Percentiles rank a stretch among this genome's conserved stretches.
These are phyloP conservation scores for Basidiobolus meristosporus DNA, from an alignment of 371 early-diverging fungal species.

Conservation along the genomic window DNA sequence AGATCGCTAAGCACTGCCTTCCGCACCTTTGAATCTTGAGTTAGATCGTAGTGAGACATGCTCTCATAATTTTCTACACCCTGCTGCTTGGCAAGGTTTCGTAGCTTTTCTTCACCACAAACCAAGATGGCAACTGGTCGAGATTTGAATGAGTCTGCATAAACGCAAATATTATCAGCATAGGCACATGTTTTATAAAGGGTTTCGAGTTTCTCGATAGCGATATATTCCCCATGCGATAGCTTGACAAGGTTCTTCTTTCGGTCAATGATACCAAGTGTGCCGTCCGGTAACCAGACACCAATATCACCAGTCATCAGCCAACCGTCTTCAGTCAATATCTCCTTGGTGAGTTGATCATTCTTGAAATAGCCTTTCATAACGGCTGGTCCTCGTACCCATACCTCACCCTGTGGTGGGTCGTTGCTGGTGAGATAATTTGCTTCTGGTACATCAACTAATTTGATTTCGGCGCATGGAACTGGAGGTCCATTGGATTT, in stretches of 20 bases:
- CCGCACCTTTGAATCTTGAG: too few species aligned
- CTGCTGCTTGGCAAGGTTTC: too few species aligned
- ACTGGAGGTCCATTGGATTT: slow-evolving; percentile 61
- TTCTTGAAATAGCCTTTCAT: slow-evolving; percentile 65
- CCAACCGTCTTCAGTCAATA: slow-evolving; percentile 77
- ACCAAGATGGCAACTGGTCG: slow-evolving; percentile 46
- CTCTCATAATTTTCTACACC: too few species aligned
- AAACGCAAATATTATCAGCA: slow-evolving; percentile 70
- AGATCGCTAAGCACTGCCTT: too few species aligned
- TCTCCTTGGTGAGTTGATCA: slow-evolving; percentile 48
- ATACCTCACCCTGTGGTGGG: slow-evolving; percentile 75
- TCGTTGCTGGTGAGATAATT: slow-evolving; percentile 44
- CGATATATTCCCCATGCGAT: slow-evolving; percentile 93
- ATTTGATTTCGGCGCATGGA: slow-evolving; percentile 68
- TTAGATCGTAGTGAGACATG: too few species aligned
- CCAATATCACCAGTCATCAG: slow-evolving; percentile 91
- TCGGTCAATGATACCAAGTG: slow-evolving; percentile 69
- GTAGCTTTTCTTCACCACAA: too few species aligned
- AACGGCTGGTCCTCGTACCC: slow-evolving; percentile 64
- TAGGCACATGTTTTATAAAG: slow-evolving; percentile 61
- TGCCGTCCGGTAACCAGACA: slow-evolving; percentile 48
- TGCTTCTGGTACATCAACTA: slow-evolving; percentile 72
- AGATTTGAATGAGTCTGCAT: slow-evolving; percentile 50
- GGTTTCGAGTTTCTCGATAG: slow-evolving; percentile 93
- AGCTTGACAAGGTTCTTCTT: too few species aligned